phyloP scores from a whole-genome alignment of 1,284 basidiomycete species.

The Boletus mariae region DNA sequence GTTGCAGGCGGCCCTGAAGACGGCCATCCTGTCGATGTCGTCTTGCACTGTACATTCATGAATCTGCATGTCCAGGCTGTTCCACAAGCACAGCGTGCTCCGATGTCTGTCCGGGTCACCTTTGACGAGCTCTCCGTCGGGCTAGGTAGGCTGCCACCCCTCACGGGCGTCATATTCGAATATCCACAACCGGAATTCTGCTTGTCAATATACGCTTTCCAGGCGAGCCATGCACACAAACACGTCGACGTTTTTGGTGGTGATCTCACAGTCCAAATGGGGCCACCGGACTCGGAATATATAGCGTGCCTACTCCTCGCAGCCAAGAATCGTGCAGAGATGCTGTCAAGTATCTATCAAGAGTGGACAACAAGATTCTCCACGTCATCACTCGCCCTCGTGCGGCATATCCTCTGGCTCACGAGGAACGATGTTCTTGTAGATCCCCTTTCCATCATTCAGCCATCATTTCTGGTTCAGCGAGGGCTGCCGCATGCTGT shows the following conservation, averaged over 20 bases:
- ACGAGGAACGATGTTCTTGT: conserved; percentile 50
- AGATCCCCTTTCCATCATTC: conserved; percentile 74
- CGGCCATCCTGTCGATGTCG: conserved; percentile 16
- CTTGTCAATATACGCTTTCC: conserved; percentile 22
- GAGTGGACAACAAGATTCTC: conserved; percentile 32
- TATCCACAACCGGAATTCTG: conserved; percentile 17
- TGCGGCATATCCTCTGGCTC: conserved; percentile 47
- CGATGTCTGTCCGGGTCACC: conserved; percentile 2
- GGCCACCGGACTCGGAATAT: conserved; percentile 46
- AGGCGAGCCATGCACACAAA: conserved; percentile 20
- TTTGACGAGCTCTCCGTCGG: conserved; percentile 21
- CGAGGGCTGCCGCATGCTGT: conserved; percentile 60
- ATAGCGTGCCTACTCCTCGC: conserved; percentile 37
- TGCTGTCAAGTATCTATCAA: conserved; percentile 21
- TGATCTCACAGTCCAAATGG: conserved; percentile 34
- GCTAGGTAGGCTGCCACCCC: conserved; percentile 10
- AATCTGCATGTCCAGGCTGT: conserved; percentile 16
- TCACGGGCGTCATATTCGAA: conserved; percentile 2
- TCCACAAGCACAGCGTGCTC: background rate
- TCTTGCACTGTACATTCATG: conserved; percentile 18
- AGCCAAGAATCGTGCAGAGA: conserved; percentile 27
- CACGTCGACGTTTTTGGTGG: conserved; percentile 30
- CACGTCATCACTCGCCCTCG: conserved; percentile 31
- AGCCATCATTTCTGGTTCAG: conserved; percentile 77
- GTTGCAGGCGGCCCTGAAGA: conserved; percentile 1